Base-by-base conservation (phyloP, 148 eudicot species). In the Oxyria digyna region DNA sequence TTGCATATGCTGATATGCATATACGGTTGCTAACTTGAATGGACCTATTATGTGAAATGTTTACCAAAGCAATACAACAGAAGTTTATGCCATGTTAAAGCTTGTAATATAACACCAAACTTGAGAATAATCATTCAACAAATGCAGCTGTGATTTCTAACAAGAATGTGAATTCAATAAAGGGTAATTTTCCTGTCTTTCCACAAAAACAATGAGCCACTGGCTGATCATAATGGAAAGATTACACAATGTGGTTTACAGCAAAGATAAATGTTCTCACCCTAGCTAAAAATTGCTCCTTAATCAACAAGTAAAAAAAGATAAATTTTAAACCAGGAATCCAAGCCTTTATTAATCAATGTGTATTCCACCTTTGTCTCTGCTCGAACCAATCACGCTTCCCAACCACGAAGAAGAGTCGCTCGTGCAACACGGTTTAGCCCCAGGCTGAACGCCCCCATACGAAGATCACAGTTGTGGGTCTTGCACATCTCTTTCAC, bases 401-500 rank as follows among this genome's bases (percentile, higher is more conserved):
- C 69, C 69, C 69, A 66, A 23, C 69, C 69, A 4, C 69, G 69
- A 38, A 66, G 69, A 29, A 66, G 46, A 66, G 69, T 66, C 3
- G 69, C 69, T 18, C 69, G 11, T 18, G 69, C 69, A 66, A 66
- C 69, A 66, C 69, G 69, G 69, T 66, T 66, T 23, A 66, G 17
- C 31, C 69, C 69, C 3, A 66, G 69, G 43, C 69, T 38, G 46
- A 66, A 66, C 8, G 69, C 69, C 38, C 69, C 69, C 69, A 66
- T 66, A 41, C 69, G 69, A 66, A 66, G 69, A 20, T 66, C 69
- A 7, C 69, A 66, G 46, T 66, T 66, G 24, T 66, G 69, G 15
- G 46, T 66, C 46, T 66, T 66, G 5, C 69, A 66, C 69, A 66
- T 37, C 15, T 38, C 69, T 66, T 66, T 66, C 23, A 66, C 46